These are phyloP conservation scores for Tephrocybe sp. DNA, from an alignment of 768 basidiomycete genomes.

Conservation along the genomic window DNA sequence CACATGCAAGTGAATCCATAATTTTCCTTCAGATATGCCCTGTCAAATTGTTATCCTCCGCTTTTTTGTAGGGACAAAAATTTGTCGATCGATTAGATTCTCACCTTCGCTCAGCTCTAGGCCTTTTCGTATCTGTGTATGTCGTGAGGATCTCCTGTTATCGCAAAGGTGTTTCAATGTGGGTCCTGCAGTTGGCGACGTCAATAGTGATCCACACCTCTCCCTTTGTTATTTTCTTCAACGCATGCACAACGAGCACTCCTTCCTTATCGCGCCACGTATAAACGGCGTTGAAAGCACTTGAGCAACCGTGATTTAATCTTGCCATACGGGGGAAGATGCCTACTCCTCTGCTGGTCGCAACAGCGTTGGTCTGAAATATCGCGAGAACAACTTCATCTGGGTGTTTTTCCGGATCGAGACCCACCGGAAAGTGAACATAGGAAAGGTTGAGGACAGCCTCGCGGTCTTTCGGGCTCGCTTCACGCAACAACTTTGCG, in stretches of 20 bases:
- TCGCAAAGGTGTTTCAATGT: neutral
- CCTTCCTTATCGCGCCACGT: conserved; percentile 53
- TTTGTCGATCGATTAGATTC: conserved; percentile 13
- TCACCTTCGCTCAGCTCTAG: conserved; percentile 55
- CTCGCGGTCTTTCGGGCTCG: conserved; percentile 32
- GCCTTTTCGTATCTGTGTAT: conserved; percentile 57
- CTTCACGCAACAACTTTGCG: conserved; percentile 29
- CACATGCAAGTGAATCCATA: conserved; percentile 66
- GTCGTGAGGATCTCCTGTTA: conserved; percentile 61
- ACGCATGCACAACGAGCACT: conserved; percentile 54
- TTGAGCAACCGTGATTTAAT: conserved; percentile 68
- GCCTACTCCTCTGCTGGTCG: conserved; percentile 51
- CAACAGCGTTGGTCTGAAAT: conserved; percentile 66
- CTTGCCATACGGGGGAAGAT: conserved; percentile 71
- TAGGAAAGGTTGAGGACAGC: conserved; percentile 59
- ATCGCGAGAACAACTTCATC: conserved; percentile 60
- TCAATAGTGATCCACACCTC: conserved; percentile 33
- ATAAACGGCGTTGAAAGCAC: conserved; percentile 69
- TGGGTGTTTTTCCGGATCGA: conserved; percentile 35
- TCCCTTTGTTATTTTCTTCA: conserved; percentile 52
- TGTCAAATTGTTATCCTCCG: conserved; percentile 29
- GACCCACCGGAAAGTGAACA: conserved; percentile 45
- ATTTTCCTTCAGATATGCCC: conserved; percentile 45
- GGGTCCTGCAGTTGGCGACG: conserved; percentile 2
- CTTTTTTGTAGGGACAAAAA: too few species aligned